Conservation (phyloP, 108 stramenopile species). For the Hondaea fermentalgiana region DNA sequence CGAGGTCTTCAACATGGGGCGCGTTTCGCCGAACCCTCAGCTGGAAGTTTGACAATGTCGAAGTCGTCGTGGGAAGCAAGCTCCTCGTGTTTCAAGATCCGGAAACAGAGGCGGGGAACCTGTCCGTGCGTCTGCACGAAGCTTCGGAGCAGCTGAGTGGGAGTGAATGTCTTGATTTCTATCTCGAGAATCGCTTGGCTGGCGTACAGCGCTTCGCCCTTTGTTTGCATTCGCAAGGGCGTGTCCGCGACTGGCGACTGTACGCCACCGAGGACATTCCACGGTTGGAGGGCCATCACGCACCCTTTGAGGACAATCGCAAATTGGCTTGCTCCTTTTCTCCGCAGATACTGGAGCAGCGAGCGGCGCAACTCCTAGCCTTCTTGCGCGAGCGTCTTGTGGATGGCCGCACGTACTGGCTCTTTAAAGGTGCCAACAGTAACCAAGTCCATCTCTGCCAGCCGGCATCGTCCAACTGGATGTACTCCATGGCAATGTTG, state of each 20-base stretch:
- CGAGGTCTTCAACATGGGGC: neutral
- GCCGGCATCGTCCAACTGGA: neutral
- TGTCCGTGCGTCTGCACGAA: neutral
- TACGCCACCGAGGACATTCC: constrained; percentile 17
- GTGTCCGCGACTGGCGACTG: neutral
- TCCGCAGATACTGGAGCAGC: neutral
- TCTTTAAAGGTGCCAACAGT: neutral
- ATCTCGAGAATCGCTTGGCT: neutral
- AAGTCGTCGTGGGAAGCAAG: neutral
- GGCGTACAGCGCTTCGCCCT: neutral
- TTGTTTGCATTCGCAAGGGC: neutral
- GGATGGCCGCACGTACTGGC: neutral
- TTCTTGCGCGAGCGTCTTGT: neutral
- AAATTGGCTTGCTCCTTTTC: neutral
- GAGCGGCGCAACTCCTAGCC: neutral
- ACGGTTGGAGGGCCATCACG: neutral
- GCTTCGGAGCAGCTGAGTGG: neutral
- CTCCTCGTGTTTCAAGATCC: neutral
- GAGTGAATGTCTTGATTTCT: neutral
- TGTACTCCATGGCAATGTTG: constrained; percentile 8
- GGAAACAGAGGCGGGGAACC: neutral
- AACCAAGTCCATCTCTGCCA: neutral
- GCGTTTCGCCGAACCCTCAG: neutral
- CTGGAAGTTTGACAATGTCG: constrained; percentile 11
- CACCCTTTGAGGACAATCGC: neutral